phyloP scores from a whole-genome alignment of 768 basidiomycete species.

The Suillus plorans region DNA sequence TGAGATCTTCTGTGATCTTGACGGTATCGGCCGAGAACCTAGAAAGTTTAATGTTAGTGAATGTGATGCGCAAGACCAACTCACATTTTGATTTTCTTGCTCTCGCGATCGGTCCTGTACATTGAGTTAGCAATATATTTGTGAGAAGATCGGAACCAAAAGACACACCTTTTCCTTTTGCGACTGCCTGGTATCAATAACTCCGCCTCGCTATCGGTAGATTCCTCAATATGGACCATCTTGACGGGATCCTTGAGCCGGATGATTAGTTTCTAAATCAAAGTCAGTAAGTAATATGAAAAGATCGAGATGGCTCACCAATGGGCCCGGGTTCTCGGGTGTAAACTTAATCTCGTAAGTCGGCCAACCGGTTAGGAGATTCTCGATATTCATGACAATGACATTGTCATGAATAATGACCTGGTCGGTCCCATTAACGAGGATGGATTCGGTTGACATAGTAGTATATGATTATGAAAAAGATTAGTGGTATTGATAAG shows the following conservation, averaged over 20 bases:
- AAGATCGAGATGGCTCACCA: neutral
- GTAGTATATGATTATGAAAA: no score
- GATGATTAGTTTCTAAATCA: neutral
- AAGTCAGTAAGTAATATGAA: neutral
- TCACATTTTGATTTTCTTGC: neutral
- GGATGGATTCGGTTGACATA: no score
- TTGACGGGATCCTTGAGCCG: neutral
- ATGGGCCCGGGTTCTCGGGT: slow-evolving; percentile 15
- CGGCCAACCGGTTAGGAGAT: neutral
- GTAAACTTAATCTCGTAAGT: slow-evolving; percentile 13
- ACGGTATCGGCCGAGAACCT: neutral
- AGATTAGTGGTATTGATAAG: no score
- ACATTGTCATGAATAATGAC: no score
- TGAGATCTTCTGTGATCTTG: neutral
- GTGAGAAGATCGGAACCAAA: neutral
- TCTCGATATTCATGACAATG: no score
- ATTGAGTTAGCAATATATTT: neutral
- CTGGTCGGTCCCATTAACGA: no score
- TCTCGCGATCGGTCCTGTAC: neutral
- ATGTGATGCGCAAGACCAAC: neutral
- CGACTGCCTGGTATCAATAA: neutral
- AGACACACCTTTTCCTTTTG: neutral
- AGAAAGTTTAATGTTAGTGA: no score
- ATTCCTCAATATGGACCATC: neutral
- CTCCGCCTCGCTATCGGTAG: neutral